phyloP scores from a whole-genome alignment of 73 alveolate genomes.

The Tetrahymena thermophila region DNA sequence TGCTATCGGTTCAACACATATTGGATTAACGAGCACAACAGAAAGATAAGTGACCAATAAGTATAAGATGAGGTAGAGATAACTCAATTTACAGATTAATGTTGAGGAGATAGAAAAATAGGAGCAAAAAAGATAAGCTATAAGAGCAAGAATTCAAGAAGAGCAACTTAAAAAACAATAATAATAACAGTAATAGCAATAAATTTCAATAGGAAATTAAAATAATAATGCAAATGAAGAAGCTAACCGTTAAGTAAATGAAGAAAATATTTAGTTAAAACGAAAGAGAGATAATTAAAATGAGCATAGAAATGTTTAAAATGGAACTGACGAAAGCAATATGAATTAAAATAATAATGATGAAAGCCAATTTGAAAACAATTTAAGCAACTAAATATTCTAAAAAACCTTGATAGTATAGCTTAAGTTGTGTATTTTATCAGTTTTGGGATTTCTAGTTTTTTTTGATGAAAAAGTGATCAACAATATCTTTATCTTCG shows the following conservation, averaged over 20 bases:
- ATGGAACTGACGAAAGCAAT: not conserved
- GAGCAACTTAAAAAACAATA: not conserved
- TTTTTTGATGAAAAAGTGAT: not conserved
- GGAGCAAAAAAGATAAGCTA: not conserved
- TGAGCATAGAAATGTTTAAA: not conserved
- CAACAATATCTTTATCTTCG: not conserved
- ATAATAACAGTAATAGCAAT: not conserved
- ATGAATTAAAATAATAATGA: not conserved
- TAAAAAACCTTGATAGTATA: not conserved
- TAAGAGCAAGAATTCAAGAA: not conserved
- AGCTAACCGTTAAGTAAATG: not conserved
- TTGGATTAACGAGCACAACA: not conserved
- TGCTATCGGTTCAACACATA: not conserved
- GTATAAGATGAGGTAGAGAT: not conserved
- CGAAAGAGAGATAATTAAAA: not conserved
- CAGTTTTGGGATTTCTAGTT: not conserved
- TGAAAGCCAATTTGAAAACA: not conserved
- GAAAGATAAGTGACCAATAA: not conserved
- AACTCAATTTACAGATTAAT: not conserved
- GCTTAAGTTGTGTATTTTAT: not conserved
- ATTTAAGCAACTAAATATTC: not conserved
- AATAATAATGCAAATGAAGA: not conserved
- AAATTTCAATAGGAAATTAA: not conserved
- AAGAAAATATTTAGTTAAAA: not conserved
- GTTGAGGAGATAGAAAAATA: not conserved